Base-by-base conservation (phyloP, 495 filamentous ascomycete genomes). In the Aspergillus leporis region DNA sequence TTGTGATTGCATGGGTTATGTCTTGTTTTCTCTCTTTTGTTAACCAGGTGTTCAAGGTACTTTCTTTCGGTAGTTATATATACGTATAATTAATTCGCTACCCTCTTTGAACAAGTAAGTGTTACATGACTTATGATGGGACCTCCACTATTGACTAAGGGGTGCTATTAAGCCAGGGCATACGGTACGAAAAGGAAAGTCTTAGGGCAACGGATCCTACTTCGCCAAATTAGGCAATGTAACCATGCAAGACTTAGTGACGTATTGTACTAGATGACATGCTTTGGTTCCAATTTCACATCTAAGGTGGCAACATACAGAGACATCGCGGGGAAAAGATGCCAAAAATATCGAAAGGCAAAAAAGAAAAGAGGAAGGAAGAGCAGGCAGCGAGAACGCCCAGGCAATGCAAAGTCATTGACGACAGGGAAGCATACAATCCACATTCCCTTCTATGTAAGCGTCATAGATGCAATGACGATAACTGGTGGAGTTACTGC, bases 371-470 rank as follows among this genome's bases (percentile, higher is more conserved):
- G n/a, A 25, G 8, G 1, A 51, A 10, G 28, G 28, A 32, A 51
- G 32, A 34, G 25, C 22, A 30, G 55, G 53, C 49, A 53, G 36
- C 46, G 25, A 50, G 61, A 63, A 64, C 63, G 66, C 64, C 66
- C 59, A 51, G 31, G 28, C 56, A 53, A 64, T 67, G 64, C 64
- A 54, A 67, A 54, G 53, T 64, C 55, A 56, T 47, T 58, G 56
- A 57, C 46, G 49, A 45, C 56, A 50, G 36, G 18, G 13, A 34
- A 51, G 25, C 22, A 50, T 18, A 7, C 12, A 18, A 10, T 36
- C 16, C 38, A 18, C 38, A n/a, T 14, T 14, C 38, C 16, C 16
- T 6, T 41, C 38, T 41, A 41, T 41, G 43, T 47, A 47, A 23
- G 9, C 43, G 43, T 47, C 43, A 47, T 47, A 12, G 43, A 47